Conservation (phyloP, 805 yeast species). For the Citeromyces nyonsensis region DNA sequence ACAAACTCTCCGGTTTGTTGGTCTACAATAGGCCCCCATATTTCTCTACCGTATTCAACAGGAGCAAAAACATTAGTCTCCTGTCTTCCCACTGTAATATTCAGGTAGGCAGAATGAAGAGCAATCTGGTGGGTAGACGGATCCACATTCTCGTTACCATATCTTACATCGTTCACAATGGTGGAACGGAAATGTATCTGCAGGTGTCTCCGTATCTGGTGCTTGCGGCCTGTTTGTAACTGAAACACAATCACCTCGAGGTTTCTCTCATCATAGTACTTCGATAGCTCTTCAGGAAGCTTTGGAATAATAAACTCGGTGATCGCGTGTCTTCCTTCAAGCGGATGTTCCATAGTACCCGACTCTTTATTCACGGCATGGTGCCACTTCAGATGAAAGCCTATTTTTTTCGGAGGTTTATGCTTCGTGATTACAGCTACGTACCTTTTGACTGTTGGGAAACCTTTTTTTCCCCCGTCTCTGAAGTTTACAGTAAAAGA, state of each 20-base stretch:
- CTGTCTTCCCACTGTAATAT: background rate
- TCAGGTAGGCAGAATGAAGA: background rate
- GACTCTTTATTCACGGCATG: too few species aligned
- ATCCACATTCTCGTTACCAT: background rate
- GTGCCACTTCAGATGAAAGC: too few species aligned
- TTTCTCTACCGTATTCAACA: conserved; percentile 12
- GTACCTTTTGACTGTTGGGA: background rate
- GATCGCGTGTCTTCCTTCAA: background rate
- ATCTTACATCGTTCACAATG: conserved; percentile 1
- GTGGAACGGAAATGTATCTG: conserved; percentile 1
- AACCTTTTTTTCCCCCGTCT: background rate
- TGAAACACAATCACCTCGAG: background rate
- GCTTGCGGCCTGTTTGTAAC: background rate
- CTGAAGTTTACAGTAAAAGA: background rate
- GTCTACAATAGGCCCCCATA: background rate
- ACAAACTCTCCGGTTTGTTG: too few species aligned
- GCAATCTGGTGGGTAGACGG: conserved; percentile 1
- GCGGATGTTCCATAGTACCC: too few species aligned
- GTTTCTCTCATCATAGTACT: background rate
- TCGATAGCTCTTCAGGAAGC: background rate
- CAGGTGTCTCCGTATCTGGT: conserved; percentile 1
- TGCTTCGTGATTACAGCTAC: conserved; percentile 1
- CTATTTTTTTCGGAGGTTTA: background rate
- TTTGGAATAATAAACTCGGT: background rate
- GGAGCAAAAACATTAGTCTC: background rate